These are phyloP conservation scores for Raphanus sativus DNA, from an alignment of 345 rosid genomes.

Conservation along the genomic window DNA sequence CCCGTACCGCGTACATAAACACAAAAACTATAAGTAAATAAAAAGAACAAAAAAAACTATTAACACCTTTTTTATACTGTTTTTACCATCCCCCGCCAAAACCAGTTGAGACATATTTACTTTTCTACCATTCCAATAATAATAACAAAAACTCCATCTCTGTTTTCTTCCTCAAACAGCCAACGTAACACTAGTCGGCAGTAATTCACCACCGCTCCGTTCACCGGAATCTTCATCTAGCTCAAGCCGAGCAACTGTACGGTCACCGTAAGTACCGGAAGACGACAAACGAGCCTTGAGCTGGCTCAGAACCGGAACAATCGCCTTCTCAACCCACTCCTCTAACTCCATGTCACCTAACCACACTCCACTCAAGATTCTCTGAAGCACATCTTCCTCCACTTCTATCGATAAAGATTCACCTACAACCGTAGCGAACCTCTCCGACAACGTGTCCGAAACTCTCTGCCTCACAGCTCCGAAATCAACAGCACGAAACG, in stretches of 20 bases:
- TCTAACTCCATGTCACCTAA: conserved; percentile 60
- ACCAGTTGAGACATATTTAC: conserved; percentile 41
- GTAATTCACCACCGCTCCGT: conserved; percentile 18
- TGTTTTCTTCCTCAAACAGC: conserved; percentile 19
- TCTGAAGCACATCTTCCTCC: conserved; percentile 70
- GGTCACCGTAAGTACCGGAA: conserved; percentile 32
- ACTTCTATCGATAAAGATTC: conserved; percentile 49
- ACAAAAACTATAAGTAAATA: conserved; percentile 15
- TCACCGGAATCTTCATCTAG: conserved; percentile 31
- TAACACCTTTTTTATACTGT: conserved; percentile 21
- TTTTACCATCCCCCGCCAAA: conserved; percentile 36
- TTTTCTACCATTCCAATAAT: conserved; percentile 27
- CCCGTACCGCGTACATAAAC: conserved; percentile 25
- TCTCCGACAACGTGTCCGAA: conserved; percentile 48
- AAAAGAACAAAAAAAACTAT: conserved; percentile 21
- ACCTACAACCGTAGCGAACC: conserved; percentile 41
- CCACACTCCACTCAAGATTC: conserved; percentile 71
- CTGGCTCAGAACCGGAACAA: conserved; percentile 67
- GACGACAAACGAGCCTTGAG: conserved; percentile 41
- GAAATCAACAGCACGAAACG: conserved; percentile 71
- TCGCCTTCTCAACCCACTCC: conserved; percentile 68
- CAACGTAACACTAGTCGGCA: conserved; percentile 34
- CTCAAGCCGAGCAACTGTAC: conserved; percentile 34
- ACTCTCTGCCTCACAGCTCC: conserved; percentile 48
- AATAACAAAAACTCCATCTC: neutral